Evolutionary conservation across 164 flowering plant genomes (phyloP), one percentile per base, ranked within the genome.

Genomic region (Stephania cephalantha): DNA sequence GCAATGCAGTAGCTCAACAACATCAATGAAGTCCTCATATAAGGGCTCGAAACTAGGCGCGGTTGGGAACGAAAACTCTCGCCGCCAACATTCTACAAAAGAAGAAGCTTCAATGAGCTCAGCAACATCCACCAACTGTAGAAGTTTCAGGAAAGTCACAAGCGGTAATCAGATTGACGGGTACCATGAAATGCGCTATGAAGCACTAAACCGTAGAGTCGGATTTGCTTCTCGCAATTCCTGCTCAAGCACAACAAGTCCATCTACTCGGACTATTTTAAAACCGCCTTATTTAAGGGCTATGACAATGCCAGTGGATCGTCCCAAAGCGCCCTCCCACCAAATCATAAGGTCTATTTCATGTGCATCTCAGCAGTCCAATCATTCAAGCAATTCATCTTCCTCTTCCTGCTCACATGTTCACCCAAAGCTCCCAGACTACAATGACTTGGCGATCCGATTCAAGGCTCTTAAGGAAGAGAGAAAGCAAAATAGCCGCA

Each of bases 341-440:
- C 77, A 72, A 63, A 52, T 84, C 44, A 1, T 18, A 0, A 73
- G 93, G 71, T 83, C 85, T 5, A 77, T 69, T 67, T 87, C 95
- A 3, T 81, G 79, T 46, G 84, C 85, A 3, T 50, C 65, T 63
- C 81, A 74, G 7, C 67, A 58, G 18, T 48, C 10, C 6, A 55
- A 58, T 58, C 52, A 73, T 31, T 58, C 75, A 22, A 70, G 55
- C 9, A 46, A 73, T 46, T 68, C 58, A 6, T 68, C 73, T n/a
- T 71, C 70, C 9, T 77, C 79, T n/a, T 74, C 69, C 7, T 73
- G 80, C 61, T 91, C 89, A 77, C 74, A 71, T 13, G 88, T 92
- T 48, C 98, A 94, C 71, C 98, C 98, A 1, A 91, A 89, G 85
- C 82, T 92, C 77, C 97, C 98, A 0, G 93, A 94, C 44, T 94